These are phyloP conservation scores for Harrya chromipes DNA, from an alignment of 768 basidiomycete species.

Conservation along the genomic window DNA sequence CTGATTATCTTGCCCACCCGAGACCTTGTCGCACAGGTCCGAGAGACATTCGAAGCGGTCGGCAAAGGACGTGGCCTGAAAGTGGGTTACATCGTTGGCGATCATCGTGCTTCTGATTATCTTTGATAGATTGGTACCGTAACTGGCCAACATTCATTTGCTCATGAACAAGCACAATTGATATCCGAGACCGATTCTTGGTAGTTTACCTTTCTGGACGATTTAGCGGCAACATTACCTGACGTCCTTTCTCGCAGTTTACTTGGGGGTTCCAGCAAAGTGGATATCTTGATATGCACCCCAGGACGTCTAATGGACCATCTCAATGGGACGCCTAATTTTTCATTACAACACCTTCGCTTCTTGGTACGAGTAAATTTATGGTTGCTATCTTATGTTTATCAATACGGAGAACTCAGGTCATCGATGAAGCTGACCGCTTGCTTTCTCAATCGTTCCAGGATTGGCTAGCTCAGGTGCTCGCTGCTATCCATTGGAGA, in stretches of 20 bases:
- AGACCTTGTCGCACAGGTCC: conserved; percentile 88
- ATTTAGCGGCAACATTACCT: neutral
- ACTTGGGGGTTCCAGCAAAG: conserved; percentile 82
- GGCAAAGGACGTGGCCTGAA: conserved; percentile 85
- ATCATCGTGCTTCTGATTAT: conserved; percentile 1
- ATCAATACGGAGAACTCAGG: conserved; percentile 42
- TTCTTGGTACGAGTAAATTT: conserved; percentile 65
- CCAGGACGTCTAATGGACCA: conserved; percentile 96
- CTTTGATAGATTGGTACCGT: conserved; percentile 62
- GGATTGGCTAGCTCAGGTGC: conserved; percentile 86
- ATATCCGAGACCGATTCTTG: conserved; percentile 53
- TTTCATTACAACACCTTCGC: conserved; percentile 91
- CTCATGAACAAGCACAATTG: conserved; percentile 83
- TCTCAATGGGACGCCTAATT: conserved; percentile 81
- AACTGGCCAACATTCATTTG: conserved; percentile 92
- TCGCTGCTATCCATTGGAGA: conserved; percentile 64
- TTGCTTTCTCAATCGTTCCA: conserved; percentile 94
- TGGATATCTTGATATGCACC: conserved; percentile 94
- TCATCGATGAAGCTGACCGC: conserved; percentile 98
- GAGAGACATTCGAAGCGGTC: conserved; percentile 86
- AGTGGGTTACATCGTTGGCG: conserved; percentile 37
- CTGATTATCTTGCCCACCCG: conserved; percentile 90
- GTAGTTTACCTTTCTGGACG: conserved; percentile 34
- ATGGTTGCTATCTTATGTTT: neutral
- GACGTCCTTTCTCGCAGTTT: conserved; percentile 41